These are phyloP conservation scores for Sugiyamaella marilandica DNA, from an alignment of 805 yeast genomes.

Conservation along the genomic window DNA sequence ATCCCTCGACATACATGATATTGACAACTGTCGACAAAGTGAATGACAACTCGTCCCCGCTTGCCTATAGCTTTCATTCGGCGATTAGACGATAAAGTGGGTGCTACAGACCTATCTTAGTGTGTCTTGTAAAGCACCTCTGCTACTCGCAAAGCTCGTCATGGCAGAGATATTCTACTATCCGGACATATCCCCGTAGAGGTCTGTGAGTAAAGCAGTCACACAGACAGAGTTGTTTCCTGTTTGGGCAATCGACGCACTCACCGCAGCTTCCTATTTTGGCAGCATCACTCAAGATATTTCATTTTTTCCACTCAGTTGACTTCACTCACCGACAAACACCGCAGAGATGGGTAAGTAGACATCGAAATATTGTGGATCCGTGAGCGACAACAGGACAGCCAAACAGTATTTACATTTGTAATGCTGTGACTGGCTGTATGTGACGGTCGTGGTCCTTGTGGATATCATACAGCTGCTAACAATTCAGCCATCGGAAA, in stretches of 20 bases:
- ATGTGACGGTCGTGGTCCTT: background rate
- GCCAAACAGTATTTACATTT: background rate
- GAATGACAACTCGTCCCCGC: too few relatives aligned
- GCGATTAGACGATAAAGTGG: too few relatives aligned
- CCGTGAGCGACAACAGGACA: background rate
- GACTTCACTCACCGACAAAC: background rate
- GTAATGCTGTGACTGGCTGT: background rate
- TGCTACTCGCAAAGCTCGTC: too few relatives aligned
- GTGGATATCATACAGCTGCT: background rate
- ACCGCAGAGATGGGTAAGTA: background rate
- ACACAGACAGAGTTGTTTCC: background rate
- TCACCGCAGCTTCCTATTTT: background rate
- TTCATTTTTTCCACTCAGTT: slow-evolving; percentile 2
- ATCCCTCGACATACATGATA: too few relatives aligned
- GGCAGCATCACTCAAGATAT: slow-evolving; percentile 1
- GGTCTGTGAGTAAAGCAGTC: background rate
- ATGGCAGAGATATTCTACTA: too few relatives aligned
- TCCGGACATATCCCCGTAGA: too few relatives aligned
- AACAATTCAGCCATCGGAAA: slow-evolving; percentile 78
- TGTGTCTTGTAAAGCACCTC: too few relatives aligned
- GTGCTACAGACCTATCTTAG: too few relatives aligned
- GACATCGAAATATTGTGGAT: background rate
- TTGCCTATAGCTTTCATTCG: too few relatives aligned
- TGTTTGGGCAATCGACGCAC: background rate
- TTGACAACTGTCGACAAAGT: too few relatives aligned